Percentiles rank a stretch among this genome's conserved stretches.
Evolutionary conservation across 169 alveolate genomes (phyloP).

Genomic region (Perkinsus olseni): DNA sequence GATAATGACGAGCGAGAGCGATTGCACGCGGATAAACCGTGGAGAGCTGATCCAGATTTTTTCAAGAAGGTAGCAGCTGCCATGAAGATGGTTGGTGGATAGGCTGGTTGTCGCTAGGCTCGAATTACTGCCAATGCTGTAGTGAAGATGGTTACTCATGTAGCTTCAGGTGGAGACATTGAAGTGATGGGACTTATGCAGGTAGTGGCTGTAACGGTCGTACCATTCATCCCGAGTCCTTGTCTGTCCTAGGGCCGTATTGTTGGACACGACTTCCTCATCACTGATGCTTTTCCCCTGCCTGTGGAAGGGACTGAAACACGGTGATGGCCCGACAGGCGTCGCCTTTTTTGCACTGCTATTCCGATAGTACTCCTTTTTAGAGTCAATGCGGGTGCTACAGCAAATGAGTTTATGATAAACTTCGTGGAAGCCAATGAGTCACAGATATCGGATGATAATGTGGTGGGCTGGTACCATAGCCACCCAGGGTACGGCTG

Average conservation of each 20-base stretch:
- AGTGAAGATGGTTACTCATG: conserved; percentile 64
- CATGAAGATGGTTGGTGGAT: neutral
- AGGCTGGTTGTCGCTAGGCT: conserved; percentile 21
- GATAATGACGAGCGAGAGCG: neutral
- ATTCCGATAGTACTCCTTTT: no score
- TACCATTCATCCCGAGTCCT: neutral
- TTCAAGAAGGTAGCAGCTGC: neutral
- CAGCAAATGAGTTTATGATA: conserved; percentile 47
- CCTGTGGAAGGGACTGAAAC: conserved; percentile 73
- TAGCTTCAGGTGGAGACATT: conserved; percentile 55
- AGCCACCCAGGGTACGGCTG: conserved; percentile 69
- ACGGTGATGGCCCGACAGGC: conserved; percentile 45
- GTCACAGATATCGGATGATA: conserved; percentile 47
- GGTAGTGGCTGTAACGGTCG: neutral
- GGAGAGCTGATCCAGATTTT: neutral
- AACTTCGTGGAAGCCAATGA: conserved; percentile 39
- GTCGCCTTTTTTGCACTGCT: no score
- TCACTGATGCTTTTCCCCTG: conserved; percentile 57
- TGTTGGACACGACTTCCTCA: conserved; percentile 50
- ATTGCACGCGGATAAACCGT: neutral
- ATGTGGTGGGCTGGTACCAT: conserved; percentile 67
- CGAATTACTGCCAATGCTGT: conserved; percentile 57
- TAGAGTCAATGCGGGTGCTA: conserved; percentile 43
- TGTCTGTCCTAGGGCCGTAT: conserved; percentile 40
- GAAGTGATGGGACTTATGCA: conserved; percentile 73